phyloP scores from a whole-genome alignment of 345 rosid species.

The Rhodamnia argentea region DNA sequence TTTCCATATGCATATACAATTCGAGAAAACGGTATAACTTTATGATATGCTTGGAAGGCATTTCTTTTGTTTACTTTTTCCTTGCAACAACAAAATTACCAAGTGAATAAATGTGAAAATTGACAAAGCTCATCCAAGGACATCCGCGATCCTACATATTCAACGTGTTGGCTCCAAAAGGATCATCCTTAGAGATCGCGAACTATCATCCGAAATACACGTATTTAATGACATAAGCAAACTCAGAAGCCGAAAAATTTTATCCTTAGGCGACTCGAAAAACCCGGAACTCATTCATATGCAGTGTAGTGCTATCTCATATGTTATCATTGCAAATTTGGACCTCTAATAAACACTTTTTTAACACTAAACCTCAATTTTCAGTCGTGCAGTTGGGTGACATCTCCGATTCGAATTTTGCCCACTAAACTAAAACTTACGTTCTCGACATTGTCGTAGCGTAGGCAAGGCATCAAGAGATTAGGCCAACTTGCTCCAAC shows the following conservation, averaged over 20 bases:
- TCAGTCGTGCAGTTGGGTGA: not conserved
- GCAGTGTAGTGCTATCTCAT: not conserved
- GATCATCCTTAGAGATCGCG: not conserved
- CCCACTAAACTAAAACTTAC: not conserved
- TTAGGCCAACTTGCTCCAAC: not conserved
- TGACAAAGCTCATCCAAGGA: not conserved
- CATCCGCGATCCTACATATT: not conserved
- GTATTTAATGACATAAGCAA: not conserved
- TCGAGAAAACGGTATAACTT: not conserved
- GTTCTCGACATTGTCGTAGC: not conserved
- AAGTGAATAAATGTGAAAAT: not conserved
- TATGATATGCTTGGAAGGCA: not conserved
- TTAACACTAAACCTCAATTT: not conserved
- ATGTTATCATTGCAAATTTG: not conserved
- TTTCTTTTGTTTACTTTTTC: not conserved
- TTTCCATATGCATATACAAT: not conserved
- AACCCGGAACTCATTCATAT: not conserved
- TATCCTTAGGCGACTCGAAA: not conserved
- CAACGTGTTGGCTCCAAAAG: too few relatives aligned
- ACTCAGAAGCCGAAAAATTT: too few relatives aligned
- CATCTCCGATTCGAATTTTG: not conserved
- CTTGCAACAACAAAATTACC: not conserved
- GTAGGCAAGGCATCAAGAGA: not conserved
- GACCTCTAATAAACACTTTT: not conserved
- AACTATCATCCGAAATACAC: not conserved